Conservation (phyloP, 495 filamentous ascomycete genomes). For the Penicilliopsis zonata region DNA sequence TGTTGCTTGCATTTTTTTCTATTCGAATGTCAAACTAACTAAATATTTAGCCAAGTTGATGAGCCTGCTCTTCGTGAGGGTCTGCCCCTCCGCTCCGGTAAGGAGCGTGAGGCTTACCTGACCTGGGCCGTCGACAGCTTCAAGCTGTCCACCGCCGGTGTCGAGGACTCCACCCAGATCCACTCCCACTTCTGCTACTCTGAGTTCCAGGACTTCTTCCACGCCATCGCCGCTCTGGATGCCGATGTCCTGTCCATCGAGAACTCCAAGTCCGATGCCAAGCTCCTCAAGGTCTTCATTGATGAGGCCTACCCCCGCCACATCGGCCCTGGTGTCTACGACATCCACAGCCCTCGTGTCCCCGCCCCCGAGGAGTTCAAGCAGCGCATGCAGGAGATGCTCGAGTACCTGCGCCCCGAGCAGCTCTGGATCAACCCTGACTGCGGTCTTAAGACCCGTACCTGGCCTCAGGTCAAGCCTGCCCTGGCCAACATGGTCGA, state of each 20-base stretch:
- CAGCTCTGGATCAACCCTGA: slow-evolving; percentile 99
- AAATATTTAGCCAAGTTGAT: slow-evolving; percentile 95
- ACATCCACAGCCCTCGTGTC: slow-evolving; percentile 98
- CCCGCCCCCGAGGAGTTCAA: slow-evolving; percentile 94
- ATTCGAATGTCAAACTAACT: no score
- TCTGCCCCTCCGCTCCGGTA: slow-evolving; percentile 84
- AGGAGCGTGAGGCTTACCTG: slow-evolving; percentile 90
- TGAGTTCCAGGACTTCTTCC: slow-evolving; percentile 99
- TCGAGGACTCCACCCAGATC: slow-evolving; percentile 90
- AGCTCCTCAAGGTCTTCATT: slow-evolving; percentile 96
- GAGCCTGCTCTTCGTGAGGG: slow-evolving; percentile 98
- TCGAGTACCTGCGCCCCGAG: slow-evolving; percentile 81
- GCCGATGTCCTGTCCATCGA: slow-evolving; percentile 97
- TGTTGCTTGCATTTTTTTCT: no score
- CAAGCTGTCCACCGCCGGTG: slow-evolving; percentile 84
- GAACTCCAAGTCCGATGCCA: slow-evolving; percentile 99
- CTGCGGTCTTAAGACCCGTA: slow-evolving; percentile 95
- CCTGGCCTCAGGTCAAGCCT: slow-evolving; percentile 93
- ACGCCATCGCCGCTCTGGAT: slow-evolving; percentile 95
- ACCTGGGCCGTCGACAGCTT: slow-evolving; percentile 95
- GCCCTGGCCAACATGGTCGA: slow-evolving; percentile 87
- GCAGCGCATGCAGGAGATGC: slow-evolving; percentile 94
- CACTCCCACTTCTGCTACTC: slow-evolving; percentile 99
- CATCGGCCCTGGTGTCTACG: slow-evolving; percentile 99
- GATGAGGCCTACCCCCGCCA: slow-evolving; percentile 92